Evolutionary conservation across 495 filamentous ascomycete species (phyloP).

Genomic region (Alectoria sarmentosa): DNA sequence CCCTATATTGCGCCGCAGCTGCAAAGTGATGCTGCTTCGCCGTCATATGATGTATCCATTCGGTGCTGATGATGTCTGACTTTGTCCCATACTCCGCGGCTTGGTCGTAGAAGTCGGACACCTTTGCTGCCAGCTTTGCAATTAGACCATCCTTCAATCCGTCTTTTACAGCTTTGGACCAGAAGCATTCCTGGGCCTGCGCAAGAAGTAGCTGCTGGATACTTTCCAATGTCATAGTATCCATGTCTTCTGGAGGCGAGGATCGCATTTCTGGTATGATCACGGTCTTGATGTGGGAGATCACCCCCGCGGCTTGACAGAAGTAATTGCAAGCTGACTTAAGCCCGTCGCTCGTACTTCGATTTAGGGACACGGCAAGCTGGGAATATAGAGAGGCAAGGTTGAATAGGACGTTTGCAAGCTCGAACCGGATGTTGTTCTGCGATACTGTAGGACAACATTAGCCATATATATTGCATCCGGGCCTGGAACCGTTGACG

Average conservation of each 20-base stretch:
- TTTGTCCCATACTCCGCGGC: conserved; percentile 82
- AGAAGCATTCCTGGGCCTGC: conserved; percentile 95
- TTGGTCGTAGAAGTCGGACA: conserved; percentile 83
- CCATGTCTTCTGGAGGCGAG: conserved; percentile 92
- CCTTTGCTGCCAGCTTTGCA: conserved; percentile 82
- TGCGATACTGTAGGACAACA: conserved; percentile 50
- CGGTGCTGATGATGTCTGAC: conserved; percentile 79
- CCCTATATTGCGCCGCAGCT: conserved; percentile 91
- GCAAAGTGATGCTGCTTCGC: conserved; percentile 98
- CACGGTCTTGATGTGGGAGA: conserved; percentile 68
- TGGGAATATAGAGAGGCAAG: conserved; percentile 90
- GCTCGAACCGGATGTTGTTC: conserved; percentile 92
- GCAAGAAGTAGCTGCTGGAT: conserved; percentile 78
- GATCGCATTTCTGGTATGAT: conserved; percentile 81
- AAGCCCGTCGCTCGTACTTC: conserved; percentile 73
- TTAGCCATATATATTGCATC: conserved; percentile 13
- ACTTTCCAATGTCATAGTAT: conserved; percentile 74
- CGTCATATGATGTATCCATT: conserved; percentile 97
- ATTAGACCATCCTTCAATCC: conserved; percentile 86
- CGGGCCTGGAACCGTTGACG: conserved; percentile 20
- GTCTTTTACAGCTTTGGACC: conserved; percentile 96
- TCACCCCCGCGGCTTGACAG: conserved; percentile 78
- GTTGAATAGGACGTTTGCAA: conserved; percentile 90
- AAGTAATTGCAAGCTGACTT: conserved; percentile 89
- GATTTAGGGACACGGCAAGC: conserved; percentile 73